phyloP scores from a whole-genome alignment of 2,329 filamentous ascomycete species.

The Microcyclosporella mali region DNA sequence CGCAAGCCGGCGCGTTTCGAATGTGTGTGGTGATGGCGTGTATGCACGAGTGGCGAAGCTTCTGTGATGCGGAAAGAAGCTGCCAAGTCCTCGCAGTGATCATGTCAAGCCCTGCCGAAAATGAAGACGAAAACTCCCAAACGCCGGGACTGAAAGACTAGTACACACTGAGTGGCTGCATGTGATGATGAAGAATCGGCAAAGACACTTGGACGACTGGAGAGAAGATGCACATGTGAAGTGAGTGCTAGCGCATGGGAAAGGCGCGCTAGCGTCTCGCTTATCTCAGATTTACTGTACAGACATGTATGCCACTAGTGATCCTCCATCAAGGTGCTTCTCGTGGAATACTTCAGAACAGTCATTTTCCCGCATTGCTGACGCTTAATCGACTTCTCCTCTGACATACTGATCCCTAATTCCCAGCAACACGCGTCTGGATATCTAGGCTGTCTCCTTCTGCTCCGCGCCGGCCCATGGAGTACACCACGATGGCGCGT shows the following conservation, averaged over 20 bases:
- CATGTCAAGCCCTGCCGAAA: neutral
- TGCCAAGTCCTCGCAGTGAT: too few species aligned
- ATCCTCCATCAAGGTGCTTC: too few species aligned
- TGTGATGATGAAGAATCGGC: neutral
- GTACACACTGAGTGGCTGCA: neutral
- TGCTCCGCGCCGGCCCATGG: conserved; percentile 20
- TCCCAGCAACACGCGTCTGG: too few species aligned
- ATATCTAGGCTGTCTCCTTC: conserved; percentile 17
- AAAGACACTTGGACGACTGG: too few species aligned
- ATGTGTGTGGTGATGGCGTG: neutral
- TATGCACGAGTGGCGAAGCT: neutral
- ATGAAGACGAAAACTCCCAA: neutral
- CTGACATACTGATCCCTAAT: too few species aligned
- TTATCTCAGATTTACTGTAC: neutral
- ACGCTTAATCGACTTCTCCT: too few species aligned
- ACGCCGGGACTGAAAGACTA: neutral
- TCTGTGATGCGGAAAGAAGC: neutral
- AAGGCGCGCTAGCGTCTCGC: neutral
- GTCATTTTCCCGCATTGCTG: too few species aligned
- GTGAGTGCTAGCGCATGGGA: neutral
- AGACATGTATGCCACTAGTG: too few species aligned
- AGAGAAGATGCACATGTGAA: neutral
- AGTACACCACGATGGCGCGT: conserved; percentile 26
- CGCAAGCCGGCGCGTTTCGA: too few species aligned
- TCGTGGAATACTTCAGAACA: too few species aligned